Base-by-base conservation (phyloP, 1,284 basidiomycete species). In the Albatrellus sp. region DNA sequence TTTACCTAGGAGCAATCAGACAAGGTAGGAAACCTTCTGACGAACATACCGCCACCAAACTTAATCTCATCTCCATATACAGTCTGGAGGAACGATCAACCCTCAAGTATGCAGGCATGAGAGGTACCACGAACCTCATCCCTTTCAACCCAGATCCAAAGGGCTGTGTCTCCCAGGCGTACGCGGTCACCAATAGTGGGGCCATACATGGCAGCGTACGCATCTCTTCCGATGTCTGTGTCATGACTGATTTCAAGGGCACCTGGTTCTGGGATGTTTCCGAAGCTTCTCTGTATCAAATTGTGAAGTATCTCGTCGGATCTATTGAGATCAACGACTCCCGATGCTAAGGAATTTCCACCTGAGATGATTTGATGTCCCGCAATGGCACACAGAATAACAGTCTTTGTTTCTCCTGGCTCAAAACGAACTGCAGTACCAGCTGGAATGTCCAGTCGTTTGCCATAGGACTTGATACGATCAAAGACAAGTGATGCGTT, bases 401-500 rank as follows among this genome's bases (percentile, higher is more conserved):
- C 88, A 0, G 84, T 82, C 65, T 91, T 92, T 24, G 65, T 61
- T 55, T 96, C 90, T 7, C 92, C 92, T 0, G 96, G 94, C 59
- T 99, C 96, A 59, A 98, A 98, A 14, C 96, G 80, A 5, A 97
- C 87, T 1, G 96, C 93, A 0, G 92, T 98, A 6, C 91, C 94
- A 0, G 96, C 84, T 0, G 92, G 69, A 42, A 98, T 93, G 60
- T 98, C 91, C 2, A 99, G 77, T 13, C 88, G 76, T 55, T 78
- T 91, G 3, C 88, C 89, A 48, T 93, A 84, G 0, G 91, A 77
- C 45, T 77, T 70, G 1, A 65, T 64, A 12, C 96, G 80, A 62
- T 97, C 91, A 55, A 98, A 98, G 2, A 69, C 67, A 6, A 99
- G 73, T 0, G 75, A 68, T 1, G 77, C 64, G 63, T 98, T 99